phyloP scores from a whole-genome alignment of 768 basidiomycete species.

The Crepidotus variabilis region DNA sequence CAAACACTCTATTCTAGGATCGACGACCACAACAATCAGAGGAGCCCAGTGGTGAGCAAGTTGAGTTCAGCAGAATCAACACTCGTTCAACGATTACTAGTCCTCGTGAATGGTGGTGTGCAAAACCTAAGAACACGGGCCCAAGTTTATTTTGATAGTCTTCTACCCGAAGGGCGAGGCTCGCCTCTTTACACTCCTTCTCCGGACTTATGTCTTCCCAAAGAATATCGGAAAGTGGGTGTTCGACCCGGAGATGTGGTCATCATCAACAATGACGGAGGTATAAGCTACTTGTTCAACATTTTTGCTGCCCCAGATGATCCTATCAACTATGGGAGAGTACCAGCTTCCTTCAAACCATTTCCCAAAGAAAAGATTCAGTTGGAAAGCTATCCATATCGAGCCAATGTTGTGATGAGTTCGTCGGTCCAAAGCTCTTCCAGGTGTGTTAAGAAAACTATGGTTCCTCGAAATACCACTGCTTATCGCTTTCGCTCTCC shows the following conservation, averaged over 20 bases:
- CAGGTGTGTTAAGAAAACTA: no score
- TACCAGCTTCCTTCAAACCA: not conserved
- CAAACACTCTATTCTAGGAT: no score
- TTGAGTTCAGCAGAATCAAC: no score
- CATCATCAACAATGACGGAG: not conserved
- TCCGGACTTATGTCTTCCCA: slow-evolving; percentile 1
- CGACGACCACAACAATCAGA: no score
- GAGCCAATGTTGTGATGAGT: not conserved
- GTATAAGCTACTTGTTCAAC: not conserved
- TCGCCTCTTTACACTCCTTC: slow-evolving; percentile 11
- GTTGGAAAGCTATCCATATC: not conserved
- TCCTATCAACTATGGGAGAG: not conserved
- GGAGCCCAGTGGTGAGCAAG: no score
- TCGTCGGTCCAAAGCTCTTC: not conserved
- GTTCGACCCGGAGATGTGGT: not conserved
- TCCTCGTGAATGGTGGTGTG: no score
- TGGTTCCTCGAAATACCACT: no score
- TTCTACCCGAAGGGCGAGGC: slow-evolving; percentile 1
- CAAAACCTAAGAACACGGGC: not conserved
- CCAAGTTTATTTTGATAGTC: not conserved
- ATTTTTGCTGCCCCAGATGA: not conserved
- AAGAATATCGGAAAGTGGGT: not conserved
- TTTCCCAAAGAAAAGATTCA: not conserved
- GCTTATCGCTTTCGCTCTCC: no score
- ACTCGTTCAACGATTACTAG: no score